Evolutionary conservation across 352 stramenopile species (phyloP), one percentile per base, ranked within the genome.

Genomic region (Phytophthora parvispora): DNA sequence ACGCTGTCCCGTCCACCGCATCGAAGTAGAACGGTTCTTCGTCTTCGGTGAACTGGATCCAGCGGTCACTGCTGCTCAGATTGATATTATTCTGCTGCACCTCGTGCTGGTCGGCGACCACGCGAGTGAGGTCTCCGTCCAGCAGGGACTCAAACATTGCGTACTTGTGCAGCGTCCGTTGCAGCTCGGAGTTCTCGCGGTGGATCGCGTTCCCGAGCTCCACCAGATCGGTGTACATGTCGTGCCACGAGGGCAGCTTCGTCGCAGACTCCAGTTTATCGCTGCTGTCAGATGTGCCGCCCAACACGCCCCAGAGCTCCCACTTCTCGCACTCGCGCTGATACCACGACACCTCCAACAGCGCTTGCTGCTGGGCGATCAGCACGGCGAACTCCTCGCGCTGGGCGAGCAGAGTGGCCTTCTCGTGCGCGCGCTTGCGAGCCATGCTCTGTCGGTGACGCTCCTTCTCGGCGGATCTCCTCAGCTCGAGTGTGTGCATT

Each of bases 21-120:
- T 72, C 68, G 29, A 67, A 83, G 68, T 75, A 83, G 62, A 83
- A 77, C 27, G 60, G 69, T n/a, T 64, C 55, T 22, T 80, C 72
- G 57, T 80, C 61, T 24, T 56, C 53, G 20, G 47, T 54, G 57
- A 84, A 79, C 28, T 64, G 64, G 20, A 66, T 55, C 58, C 71
- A 74, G 25, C 45, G 45, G 4, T 10, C 18, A 10, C n/a, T 32
- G 4, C 3, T 34, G 28, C 1, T 24, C 2, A 20, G 9, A 27
- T 15, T n/a, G 20, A 25, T 4, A 28, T 53, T 16, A n/a, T 9
- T 29, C 25, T 24, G 48, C 25, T 55, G 25, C 24, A 0, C 22
- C 12, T 36, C 52, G 15, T 50, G 43, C 10, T 27, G 22, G 34
- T 53, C 45, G 12, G 27, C 18, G 1, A 42, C 22, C 16, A 48